Conservation (phyloP, 169 alveolate species). For the Plasmodium vivax region DNA sequence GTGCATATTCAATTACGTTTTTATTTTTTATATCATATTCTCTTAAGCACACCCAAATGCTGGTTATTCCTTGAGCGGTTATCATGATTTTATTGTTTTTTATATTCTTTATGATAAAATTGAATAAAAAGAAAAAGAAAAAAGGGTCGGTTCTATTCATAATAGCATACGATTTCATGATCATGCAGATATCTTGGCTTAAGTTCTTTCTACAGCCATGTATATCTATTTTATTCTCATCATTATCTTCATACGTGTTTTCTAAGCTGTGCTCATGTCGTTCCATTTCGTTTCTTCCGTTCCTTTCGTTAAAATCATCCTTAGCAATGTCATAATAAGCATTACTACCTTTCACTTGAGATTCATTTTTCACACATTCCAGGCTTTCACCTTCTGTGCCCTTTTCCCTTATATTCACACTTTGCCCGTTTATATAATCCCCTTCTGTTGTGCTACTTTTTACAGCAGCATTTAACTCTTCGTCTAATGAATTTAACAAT, state of each 20-base stretch:
- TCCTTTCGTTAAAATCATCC: conserved; percentile 10
- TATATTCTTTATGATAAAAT: conserved; percentile 65
- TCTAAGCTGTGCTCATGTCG: conserved; percentile 21
- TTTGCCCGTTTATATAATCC: conserved; percentile 12
- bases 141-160: conserved; percentile 70
- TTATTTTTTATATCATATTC: conserved; percentile 77
- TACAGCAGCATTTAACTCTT: conserved; percentile 32
- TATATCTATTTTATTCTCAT: conserved; percentile 60
- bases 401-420: conserved; percentile 22
- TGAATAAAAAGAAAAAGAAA: conserved; percentile 69
- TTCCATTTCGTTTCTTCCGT: conserved; percentile 30
- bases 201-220: conserved; percentile 60
- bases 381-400: conserved; percentile 18
- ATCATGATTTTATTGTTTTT: conserved; percentile 63
- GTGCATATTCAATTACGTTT: conserved; percentile 75
- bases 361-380: conserved; percentile 14
- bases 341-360: conserved; percentile 7
- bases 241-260: conserved; percentile 29
- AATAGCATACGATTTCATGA: conserved; percentile 71
- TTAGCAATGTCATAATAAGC: background rate
- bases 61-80: conserved; percentile 84
- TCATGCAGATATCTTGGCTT: conserved; percentile 70
- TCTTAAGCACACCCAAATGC: conserved; percentile 83
- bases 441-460: conserved; percentile 3
- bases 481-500: conserved; percentile 50